Percentiles rank a stretch among this genome's conserved stretches.
Conservation (phyloP, 441 rosid genomes). For the Gossypium aridum region DNA sequence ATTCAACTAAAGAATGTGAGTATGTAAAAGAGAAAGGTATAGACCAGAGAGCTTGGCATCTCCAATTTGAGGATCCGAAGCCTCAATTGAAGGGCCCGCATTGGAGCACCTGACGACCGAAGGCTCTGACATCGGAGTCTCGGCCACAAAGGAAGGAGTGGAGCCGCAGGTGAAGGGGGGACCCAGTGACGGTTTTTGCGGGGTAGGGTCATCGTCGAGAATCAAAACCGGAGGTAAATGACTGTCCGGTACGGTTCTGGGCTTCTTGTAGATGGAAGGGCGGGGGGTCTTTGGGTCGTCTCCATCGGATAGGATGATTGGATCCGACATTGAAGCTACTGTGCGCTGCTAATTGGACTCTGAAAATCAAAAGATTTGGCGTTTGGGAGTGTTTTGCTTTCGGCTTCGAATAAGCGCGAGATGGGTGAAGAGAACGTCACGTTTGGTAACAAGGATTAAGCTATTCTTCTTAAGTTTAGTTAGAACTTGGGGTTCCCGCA, state of each 20-base stretch:
- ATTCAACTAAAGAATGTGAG: neutral
- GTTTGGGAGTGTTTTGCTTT: neutral
- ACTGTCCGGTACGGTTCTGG: conserved; percentile 25
- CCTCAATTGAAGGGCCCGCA: conserved; percentile 21
- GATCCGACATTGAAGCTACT: conserved; percentile 28
- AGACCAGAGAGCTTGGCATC: conserved; percentile 33
- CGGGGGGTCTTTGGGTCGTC: conserved; percentile 51
- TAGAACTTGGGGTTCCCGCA: neutral
- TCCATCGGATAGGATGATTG: conserved; percentile 66
- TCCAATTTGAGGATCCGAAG: conserved; percentile 19
- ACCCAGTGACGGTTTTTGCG: conserved; percentile 31
- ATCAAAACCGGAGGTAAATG: conserved; percentile 36
- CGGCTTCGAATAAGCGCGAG: conserved; percentile 30
- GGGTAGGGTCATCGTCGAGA: conserved; percentile 78
- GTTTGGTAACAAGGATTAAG: neutral
- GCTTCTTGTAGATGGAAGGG: conserved; percentile 41
- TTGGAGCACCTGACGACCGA: conserved; percentile 37
- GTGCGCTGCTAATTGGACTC: neutral
- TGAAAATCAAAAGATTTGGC: neutral
- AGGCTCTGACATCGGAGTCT: conserved; percentile 65
- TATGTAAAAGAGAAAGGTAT: conserved; percentile 4
- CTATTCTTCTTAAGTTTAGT: neutral
- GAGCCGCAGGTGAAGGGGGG: conserved; percentile 19
- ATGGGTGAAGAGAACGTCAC: neutral
- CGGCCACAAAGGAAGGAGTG: conserved; percentile 56